Evolutionary conservation across 2,329 filamentous ascomycete genomes (phyloP).

Genomic region (Pseudocercospora fijiensis): DNA sequence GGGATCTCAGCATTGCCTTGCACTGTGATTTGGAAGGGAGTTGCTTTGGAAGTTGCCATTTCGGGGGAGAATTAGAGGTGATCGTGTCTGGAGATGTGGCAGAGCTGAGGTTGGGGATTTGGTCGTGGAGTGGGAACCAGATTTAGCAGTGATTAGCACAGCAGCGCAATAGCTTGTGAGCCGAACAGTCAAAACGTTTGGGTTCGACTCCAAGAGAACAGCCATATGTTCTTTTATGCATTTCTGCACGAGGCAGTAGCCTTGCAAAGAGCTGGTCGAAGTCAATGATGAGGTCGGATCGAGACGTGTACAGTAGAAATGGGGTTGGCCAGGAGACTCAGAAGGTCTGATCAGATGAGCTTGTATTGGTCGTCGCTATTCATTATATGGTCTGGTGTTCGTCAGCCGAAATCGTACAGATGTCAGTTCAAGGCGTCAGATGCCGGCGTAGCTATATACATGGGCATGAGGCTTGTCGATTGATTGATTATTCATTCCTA

Average conservation of each 20-base stretch:
- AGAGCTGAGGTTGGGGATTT: background rate
- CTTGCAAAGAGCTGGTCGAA: background rate
- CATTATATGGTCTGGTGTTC: too few species aligned
- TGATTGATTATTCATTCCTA: too few species aligned
- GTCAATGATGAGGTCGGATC: background rate
- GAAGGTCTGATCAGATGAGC: background rate
- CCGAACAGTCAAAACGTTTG: too few species aligned
- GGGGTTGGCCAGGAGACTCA: background rate
- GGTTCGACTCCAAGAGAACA: background rate
- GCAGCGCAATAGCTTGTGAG: background rate
- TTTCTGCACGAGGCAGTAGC: background rate
- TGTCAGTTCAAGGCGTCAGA: too few species aligned
- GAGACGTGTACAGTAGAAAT: background rate
- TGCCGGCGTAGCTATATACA: too few species aligned
- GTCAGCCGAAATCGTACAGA: too few species aligned
- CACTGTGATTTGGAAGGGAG: constrained; percentile 25
- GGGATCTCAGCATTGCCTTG: constrained; percentile 25
- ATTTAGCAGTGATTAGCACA: background rate
- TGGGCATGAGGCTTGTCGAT: too few species aligned
- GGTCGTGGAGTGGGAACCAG: background rate
- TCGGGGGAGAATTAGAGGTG: background rate
- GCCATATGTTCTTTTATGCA: background rate
- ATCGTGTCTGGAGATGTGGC: background rate
- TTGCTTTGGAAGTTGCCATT: constrained; percentile 8
- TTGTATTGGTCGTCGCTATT: too few species aligned